Evolutionary conservation across 352 stramenopile species (phyloP).

Genomic region (Phytophthora sp.): DNA sequence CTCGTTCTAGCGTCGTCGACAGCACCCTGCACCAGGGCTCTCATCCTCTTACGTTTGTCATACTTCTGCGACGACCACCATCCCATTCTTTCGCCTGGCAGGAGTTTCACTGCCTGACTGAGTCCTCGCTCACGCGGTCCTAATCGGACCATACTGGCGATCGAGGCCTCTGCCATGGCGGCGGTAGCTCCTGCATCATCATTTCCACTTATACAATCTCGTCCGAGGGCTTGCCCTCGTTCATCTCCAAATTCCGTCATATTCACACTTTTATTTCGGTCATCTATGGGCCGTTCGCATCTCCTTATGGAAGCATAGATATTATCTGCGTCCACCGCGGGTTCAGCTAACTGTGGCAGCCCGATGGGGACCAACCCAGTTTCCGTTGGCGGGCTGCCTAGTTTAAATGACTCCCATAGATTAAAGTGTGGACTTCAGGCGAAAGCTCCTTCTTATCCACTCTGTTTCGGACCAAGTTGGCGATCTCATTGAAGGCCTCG

Average conservation of each 20-base stretch:
- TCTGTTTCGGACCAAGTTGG: too few species aligned
- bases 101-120: neutral
- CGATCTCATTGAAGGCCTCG: too few species aligned
- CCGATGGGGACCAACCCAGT: neutral
- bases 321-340: neutral
- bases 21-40: neutral
- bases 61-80: neutral
- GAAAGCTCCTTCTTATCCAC: too few species aligned
- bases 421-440: neutral
- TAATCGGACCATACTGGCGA: neutral
- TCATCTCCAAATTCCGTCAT: constrained; percentile 6
- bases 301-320: neutral
- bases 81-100: neutral
- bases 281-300: neutral
- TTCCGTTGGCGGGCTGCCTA: constrained; percentile 9
- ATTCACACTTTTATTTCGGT: neutral
- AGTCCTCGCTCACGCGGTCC: neutral
- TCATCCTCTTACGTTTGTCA: neutral
- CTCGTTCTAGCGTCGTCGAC: neutral
- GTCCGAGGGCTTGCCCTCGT: neutral
- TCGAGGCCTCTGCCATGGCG: neutral
- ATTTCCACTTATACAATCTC: neutral
- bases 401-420: neutral
- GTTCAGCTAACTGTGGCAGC: too few species aligned
- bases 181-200: too few species aligned